Base-by-base conservation (phyloP, 805 yeast genomes). In the Wickerhamiella sorbophila region DNA sequence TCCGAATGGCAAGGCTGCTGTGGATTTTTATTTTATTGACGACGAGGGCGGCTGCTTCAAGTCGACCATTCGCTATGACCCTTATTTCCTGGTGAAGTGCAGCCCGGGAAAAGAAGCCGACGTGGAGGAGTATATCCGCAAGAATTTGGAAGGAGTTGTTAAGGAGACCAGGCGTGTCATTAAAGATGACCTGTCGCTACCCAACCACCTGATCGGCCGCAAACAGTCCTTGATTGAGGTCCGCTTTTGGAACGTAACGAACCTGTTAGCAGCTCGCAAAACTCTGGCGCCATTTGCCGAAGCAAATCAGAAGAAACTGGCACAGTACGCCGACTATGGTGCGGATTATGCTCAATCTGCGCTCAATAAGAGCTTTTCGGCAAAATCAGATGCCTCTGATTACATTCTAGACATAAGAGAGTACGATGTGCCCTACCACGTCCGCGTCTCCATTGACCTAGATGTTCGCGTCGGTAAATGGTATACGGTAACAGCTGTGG, bases 1-100 rank as follows among this genome's bases (percentile, higher is more conserved):
- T 34, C 52, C 69, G 9, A 66, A 72, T n/a, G 95, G 94, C 8
- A 66, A 72, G 29, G 74, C 95, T 0, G 98, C 88, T 3, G 95
- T 88, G 2, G 96, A 91, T 52, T 86, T 80, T 59, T 93, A 93
- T 57, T 91, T 93, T 52, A 62, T 91, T 5, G 97, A 87, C 58
- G 95, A 84, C 53, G 96, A 87, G 58, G 99, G 99, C 38, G 98
- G 96, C 5, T 75, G 82, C 35, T 91, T 93, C 66, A 91, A 88
- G 57, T 78, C 86, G 3, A 79, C 94, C 1, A 61, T 83, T 12
- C 79, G 72, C 44, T 83, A 73, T 56, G 86, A 84, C 51, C 99
- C 99, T 0, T 91, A 91, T 58, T 82, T 91, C 54, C 72, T 79
- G 40, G 62, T 91, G 9, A 68, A 75, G 2, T 74, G 84, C 48